Base-by-base conservation (phyloP, 805 yeast species). In the Barnettozyma pratensis region DNA sequence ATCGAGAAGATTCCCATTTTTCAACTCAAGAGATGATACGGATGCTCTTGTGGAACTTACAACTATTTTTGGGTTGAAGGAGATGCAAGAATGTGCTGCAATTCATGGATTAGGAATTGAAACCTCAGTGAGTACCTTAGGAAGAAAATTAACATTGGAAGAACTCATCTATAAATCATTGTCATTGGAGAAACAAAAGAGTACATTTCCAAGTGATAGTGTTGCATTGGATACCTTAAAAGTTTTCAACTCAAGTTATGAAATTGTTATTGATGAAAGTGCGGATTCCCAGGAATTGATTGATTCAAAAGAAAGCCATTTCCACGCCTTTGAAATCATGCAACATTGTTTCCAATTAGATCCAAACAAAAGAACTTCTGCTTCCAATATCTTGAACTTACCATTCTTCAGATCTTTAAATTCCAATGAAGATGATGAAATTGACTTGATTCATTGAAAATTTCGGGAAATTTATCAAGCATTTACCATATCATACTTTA, bases 21-120 rank as follows among this genome's bases (percentile, higher is more conserved):
- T 94, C 71, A 89, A 89, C 62, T 90, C 97, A 3, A 82, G 87
- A 6, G 98, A 92, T 66, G 99, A 94, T 63, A 81, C 83, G 3
- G 98, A 94, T 59, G 96, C 98, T 0, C 64, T 92, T 44, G 76
- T 91, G 34, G 99, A 94, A 63, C 71, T 92, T 35, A 81, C 96
- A 0, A 71, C 83, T 3, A 73, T 94, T 3, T 91, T 87, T 68
- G 99, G 99, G 3, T 65, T 77, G 43, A 78, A 76, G 9, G 80
- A 78, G 54, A 75, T 94, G 78, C 80, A 80, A 53, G 79, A 80
- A 53, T 82, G 90, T 58, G 96, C 97, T 6, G 77, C 79, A 49
- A 64, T 88, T 37, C 99, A 94, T 69, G 98, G 98, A 0, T 75
- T 91, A 46, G 94, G 90, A 0, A 77, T 92, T 45, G 97, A 90